These are phyloP conservation scores for Cryphonectria nitschkei DNA, from an alignment of 2,329 filamentous ascomycete species.

Conservation along the genomic window DNA sequence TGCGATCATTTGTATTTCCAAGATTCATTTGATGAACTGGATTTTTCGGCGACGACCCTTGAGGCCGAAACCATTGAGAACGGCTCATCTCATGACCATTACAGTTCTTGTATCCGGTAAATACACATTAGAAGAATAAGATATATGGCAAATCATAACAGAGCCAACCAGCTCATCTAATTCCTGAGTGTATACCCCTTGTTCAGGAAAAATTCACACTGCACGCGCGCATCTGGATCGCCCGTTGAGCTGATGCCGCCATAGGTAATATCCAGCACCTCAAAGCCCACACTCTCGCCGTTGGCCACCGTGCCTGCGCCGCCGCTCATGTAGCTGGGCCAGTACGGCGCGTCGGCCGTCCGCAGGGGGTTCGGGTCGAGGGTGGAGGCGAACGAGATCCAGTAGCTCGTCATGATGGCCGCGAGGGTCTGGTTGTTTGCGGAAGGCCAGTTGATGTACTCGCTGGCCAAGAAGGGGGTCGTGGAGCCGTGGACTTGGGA, in stretches of 20 bases:
- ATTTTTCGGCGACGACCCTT: too few relatives aligned
- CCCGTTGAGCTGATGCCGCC: constrained; percentile 1
- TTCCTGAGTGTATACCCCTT: constrained; percentile 22
- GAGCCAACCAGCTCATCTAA: neutral
- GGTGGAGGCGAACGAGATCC: constrained; percentile 50
- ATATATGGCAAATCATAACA: neutral
- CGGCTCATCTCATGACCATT: neutral
- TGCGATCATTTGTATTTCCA: too few relatives aligned
- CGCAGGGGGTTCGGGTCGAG: constrained; percentile 49
- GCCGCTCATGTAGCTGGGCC: constrained; percentile 36
- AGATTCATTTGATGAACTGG: too few relatives aligned
- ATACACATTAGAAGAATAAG: neutral
- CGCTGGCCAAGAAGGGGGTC: constrained; percentile 42
- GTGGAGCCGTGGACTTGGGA: constrained; percentile 40
- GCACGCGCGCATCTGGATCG: constrained; percentile 19
- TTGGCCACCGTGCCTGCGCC: constrained; percentile 11
- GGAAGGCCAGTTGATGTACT: constrained; percentile 34
- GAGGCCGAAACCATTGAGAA: too few relatives aligned
- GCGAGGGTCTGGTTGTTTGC: constrained; percentile 47
- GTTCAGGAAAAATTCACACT: constrained; percentile 24
- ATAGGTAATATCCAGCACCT: constrained; percentile 18
- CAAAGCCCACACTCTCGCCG: constrained; percentile 17
- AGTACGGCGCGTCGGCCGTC: constrained; percentile 42
- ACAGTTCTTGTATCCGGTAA: neutral
- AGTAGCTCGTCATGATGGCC: constrained; percentile 52